Conservation (phyloP, 768 basidiomycete genomes). For the Suillus ampliporus region DNA sequence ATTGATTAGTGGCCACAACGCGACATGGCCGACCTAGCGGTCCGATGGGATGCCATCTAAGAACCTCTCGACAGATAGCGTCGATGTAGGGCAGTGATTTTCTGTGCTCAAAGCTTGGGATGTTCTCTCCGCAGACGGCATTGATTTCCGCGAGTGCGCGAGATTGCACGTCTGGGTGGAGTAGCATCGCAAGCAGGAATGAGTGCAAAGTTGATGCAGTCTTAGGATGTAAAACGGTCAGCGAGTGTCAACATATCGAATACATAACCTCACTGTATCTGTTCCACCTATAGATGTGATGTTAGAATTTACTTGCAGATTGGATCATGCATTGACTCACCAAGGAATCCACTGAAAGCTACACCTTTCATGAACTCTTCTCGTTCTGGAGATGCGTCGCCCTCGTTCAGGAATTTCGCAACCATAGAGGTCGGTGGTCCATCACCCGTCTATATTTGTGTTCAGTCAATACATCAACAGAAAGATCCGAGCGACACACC, state of each 20-base stretch:
- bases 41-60: slow-evolving; percentile 26
- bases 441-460: not conserved
- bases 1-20: not conserved
- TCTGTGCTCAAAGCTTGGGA: slow-evolving; percentile 33
- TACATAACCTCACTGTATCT: slow-evolving; percentile 24
- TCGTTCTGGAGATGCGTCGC: not conserved
- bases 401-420: not conserved
- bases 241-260: not conserved
- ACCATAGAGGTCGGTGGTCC: not conserved
- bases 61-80: slow-evolving; percentile 28
- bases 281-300: slow-evolving; percentile 17
- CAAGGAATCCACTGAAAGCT: slow-evolving; percentile 6
- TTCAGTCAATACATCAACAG: not conserved
- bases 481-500: slow-evolving; percentile 17
- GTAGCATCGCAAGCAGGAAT: slow-evolving; percentile 31
- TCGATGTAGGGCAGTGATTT: slow-evolving; percentile 31
- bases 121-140: slow-evolving; percentile 23
- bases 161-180: slow-evolving; percentile 32
- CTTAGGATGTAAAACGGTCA: slow-evolving; percentile 12
- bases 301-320: not conserved
- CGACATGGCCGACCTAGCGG: slow-evolving; percentile 16
- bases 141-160: slow-evolving; percentile 35
- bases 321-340: slow-evolving; percentile 2
- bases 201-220: slow-evolving; percentile 21
- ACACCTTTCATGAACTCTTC: slow-evolving; percentile 9